Evolutionary conservation across 2,329 filamentous ascomycete species (phyloP).

Genomic region (Fusarium equiseti): DNA sequence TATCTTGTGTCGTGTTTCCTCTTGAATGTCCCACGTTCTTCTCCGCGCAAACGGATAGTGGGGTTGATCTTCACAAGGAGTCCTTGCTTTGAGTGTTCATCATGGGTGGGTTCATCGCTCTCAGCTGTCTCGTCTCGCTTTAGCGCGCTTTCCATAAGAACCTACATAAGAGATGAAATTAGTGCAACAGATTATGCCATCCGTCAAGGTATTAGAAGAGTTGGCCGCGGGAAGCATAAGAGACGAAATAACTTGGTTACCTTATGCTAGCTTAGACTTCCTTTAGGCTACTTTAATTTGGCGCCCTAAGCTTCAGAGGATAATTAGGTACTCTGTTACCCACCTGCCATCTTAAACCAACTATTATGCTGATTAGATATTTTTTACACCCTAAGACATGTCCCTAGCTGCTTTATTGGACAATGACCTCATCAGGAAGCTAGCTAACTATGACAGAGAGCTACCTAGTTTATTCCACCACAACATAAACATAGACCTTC

Average conservation of each 20-base stretch:
- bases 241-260: too few relatives aligned
- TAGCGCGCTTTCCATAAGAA: neutral
- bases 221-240: too few relatives aligned
- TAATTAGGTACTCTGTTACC: too few relatives aligned
- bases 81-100: neutral
- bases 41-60: constrained; percentile 4
- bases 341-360: too few relatives aligned
- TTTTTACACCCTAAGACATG: neutral
- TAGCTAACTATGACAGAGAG: constrained; percentile 15
- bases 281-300: neutral
- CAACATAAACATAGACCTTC: neutral
- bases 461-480: neutral
- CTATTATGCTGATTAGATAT: neutral
- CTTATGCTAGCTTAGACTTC: too few relatives aligned
- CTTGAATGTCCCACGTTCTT: neutral
- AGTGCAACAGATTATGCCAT: neutral
- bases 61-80: constrained; percentile 33
- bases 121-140: neutral
- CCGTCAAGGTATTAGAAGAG: neutral
- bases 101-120: neutral
- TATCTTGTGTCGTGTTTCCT: neutral
- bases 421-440: constrained; percentile 27
- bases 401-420: neutral
- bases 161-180: neutral
- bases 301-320: too few relatives aligned